A percentile compares a stretch with the other conserved stretches of the same genome.
phyloP scores from a whole-genome alignment of 441 rosid genomes.

The Rhodomyrtus psidioides region DNA sequence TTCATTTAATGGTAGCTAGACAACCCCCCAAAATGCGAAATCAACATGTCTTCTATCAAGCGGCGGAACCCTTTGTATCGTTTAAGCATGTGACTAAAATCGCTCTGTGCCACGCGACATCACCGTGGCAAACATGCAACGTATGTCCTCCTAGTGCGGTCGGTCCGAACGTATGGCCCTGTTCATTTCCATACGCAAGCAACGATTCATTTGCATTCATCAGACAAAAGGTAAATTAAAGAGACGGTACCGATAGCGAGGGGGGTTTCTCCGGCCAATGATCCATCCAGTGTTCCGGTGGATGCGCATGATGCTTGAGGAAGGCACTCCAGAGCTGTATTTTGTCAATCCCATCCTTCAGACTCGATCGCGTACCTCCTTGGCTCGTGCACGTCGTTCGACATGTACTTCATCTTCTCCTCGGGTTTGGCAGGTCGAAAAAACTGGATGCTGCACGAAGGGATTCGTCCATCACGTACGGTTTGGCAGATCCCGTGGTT shows the following conservation, averaged over 20 bases:
- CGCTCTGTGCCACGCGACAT: background rate
- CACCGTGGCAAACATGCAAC: background rate
- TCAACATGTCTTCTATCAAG: background rate
- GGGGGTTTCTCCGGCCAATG: constrained; percentile 59
- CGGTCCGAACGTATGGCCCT: background rate
- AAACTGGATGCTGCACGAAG: constrained; percentile 28
- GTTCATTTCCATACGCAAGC: background rate
- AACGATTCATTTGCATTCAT: background rate
- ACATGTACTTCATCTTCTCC: constrained; percentile 44
- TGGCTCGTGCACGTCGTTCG: constrained; percentile 47
- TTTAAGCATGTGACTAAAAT: background rate
- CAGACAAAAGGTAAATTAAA: background rate
- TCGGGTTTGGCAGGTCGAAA: constrained; percentile 27
- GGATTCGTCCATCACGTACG: constrained; percentile 42
- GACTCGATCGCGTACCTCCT: constrained; percentile 49
- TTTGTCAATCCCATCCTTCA: constrained; percentile 43
- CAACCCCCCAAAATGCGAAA: background rate
- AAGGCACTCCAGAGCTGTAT: constrained; percentile 57
- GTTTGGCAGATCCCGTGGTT: constrained; percentile 49
- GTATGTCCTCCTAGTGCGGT: background rate
- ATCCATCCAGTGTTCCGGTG: constrained; percentile 43
- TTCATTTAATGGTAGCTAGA: background rate
- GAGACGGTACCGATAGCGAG: constrained; percentile 28
- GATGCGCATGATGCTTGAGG: constrained; percentile 64
- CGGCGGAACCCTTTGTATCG: background rate